These are phyloP conservation scores for Barnettozyma salicaria DNA, from an alignment of 805 yeast genomes.

Conservation along the genomic window DNA sequence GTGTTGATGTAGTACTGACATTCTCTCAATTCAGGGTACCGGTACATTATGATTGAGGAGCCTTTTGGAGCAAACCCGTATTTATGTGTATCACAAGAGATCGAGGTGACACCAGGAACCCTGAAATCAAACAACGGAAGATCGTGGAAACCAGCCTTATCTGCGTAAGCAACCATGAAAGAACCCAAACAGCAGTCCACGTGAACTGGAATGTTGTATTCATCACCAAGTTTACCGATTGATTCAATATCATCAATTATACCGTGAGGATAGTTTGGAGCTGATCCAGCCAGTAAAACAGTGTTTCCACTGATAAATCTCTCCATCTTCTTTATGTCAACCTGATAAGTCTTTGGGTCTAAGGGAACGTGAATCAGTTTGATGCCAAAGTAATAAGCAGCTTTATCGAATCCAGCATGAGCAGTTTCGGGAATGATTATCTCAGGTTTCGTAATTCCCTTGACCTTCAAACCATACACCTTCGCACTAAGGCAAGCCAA, in stretches of 20 bases:
- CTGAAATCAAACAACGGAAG: slow-evolving; percentile 69
- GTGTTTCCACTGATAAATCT: slow-evolving; percentile 73
- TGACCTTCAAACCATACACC: slow-evolving; percentile 54
- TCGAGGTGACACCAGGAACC: slow-evolving; percentile 89
- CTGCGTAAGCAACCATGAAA: slow-evolving; percentile 76
- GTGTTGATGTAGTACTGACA: slow-evolving; percentile 79
- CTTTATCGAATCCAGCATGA: slow-evolving; percentile 95
- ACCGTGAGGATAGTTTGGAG: slow-evolving; percentile 97
- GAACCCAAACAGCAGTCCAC: slow-evolving; percentile 97
- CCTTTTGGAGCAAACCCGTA: slow-evolving; percentile 99
- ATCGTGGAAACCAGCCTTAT: slow-evolving; percentile 47
- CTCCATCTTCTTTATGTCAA: slow-evolving; percentile 55
- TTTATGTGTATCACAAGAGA: slow-evolving; percentile 98
- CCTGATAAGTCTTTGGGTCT: slow-evolving; percentile 61
- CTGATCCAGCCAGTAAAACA: slow-evolving; percentile 82
- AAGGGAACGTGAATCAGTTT: slow-evolving; percentile 74
- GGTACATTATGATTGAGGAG: slow-evolving; percentile 86
- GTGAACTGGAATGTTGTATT: slow-evolving; percentile 75
- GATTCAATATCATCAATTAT: slow-evolving; percentile 83
- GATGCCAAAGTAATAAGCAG: slow-evolving; percentile 85
- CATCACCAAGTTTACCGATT: slow-evolving; percentile 52
- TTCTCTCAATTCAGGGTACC: slow-evolving; percentile 57
- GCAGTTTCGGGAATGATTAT: slow-evolving; percentile 84
- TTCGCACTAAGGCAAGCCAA: slow-evolving; percentile 87
- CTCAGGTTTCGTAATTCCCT: slow-evolving; percentile 69